Percentiles rank a stretch among this genome's conserved stretches.
These are phyloP conservation scores for Cercophora newfieldiana DNA, from an alignment of 495 filamentous ascomycete species.

Conservation along the genomic window DNA sequence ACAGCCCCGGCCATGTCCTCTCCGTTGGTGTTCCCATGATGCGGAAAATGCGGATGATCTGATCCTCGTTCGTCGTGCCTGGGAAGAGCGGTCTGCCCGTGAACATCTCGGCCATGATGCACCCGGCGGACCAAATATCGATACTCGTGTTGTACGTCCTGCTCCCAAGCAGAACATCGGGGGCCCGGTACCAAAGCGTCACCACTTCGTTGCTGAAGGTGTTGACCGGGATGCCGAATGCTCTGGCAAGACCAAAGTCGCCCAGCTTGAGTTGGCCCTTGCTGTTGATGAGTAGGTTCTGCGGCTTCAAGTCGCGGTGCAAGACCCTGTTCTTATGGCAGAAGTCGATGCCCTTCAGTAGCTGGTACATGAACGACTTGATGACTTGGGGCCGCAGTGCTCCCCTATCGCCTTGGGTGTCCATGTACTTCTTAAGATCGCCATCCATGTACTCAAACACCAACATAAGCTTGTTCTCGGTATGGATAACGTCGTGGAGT, in stretches of 20 bases:
- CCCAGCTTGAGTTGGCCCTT: conserved; percentile 91
- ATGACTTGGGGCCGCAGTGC: conserved; percentile 81
- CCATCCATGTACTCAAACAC: conserved; percentile 99
- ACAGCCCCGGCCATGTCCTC: conserved; percentile 88
- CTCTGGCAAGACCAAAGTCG: conserved; percentile 88
- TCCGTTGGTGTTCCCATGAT: conserved; percentile 96
- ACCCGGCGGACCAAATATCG: conserved; percentile 96
- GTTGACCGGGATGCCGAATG: conserved; percentile 96
- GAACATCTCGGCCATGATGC: conserved; percentile 99
- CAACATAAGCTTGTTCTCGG: conserved; percentile 99
- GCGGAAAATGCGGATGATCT: conserved; percentile 92
- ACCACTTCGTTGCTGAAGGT: conserved; percentile 98
- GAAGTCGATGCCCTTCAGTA: conserved; percentile 91
- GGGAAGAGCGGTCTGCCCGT: conserved; percentile 91
- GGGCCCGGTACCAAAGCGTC: conserved; percentile 93
- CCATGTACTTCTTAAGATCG: conserved; percentile 99
- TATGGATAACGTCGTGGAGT: conserved; percentile 98
- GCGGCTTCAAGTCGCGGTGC: conserved; percentile 93
- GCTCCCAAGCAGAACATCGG: conserved; percentile 86
- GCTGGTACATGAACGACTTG: conserved; percentile 97
- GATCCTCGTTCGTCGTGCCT: conserved; percentile 94
- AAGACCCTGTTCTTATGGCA: conserved; percentile 95
- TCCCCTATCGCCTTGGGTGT: conserved; percentile 78
- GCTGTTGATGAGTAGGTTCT: conserved; percentile 92
- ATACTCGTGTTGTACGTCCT: conserved; percentile 96